phyloP scores from a whole-genome alignment of 2,329 filamentous ascomycete species.

The Colletotrichum musae region DNA sequence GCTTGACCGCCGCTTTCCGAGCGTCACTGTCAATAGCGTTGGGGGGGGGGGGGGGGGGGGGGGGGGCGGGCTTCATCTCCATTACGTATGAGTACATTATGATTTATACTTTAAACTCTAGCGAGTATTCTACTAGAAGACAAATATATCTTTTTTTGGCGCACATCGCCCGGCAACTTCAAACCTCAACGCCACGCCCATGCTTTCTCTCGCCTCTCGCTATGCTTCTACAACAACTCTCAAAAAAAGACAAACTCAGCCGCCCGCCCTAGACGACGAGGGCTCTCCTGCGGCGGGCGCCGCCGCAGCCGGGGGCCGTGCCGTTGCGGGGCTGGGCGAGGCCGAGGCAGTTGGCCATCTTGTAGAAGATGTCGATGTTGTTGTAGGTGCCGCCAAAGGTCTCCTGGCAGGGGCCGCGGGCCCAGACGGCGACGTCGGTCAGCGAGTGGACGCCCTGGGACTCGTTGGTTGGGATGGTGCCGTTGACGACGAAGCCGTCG shows the following conservation, averaged over 20 bases:
- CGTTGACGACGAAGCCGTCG: constrained; percentile 81
- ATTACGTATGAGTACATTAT: neutral
- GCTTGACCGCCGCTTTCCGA: too few relatives aligned
- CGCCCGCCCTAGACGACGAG: constrained; percentile 9
- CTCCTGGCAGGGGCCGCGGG: constrained; percentile 84
- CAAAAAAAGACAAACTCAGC: neutral
- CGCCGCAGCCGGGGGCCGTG: constrained; percentile 16
- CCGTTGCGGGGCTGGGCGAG: constrained; percentile 52
- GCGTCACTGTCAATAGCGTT: too few relatives aligned
- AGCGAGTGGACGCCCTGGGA: constrained; percentile 81
- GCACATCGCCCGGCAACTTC: neutral
- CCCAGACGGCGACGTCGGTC: constrained; percentile 85
- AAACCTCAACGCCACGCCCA: constrained; percentile 18
- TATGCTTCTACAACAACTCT: neutral
- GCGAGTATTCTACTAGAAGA: neutral
- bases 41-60: too few relatives aligned
- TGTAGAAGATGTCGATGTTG: constrained; percentile 82
- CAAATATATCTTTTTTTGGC: neutral
- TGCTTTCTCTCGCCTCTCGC: constrained; percentile 6
- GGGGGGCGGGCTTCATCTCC: neutral
- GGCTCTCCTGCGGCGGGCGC: neutral
- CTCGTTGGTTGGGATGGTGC: constrained; percentile 76
- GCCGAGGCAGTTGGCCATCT: constrained; percentile 79
- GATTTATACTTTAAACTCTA: neutral
- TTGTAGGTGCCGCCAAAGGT: constrained; percentile 80